Base-by-base conservation (phyloP, 805 yeast species). In the Blastobotrys americana region DNA sequence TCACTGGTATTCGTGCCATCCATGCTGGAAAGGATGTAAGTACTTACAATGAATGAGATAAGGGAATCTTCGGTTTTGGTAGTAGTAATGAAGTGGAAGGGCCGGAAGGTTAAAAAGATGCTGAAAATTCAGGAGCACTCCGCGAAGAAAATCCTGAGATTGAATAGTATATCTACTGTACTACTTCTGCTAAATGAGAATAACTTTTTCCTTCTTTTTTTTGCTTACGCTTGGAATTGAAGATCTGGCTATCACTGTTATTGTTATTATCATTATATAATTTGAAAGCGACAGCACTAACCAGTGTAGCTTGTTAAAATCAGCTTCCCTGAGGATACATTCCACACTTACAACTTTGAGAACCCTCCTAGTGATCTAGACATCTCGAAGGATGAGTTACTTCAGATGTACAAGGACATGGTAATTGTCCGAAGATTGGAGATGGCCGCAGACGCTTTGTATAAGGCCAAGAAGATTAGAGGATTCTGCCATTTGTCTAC, bases 401-500 rank as follows among this genome's bases (percentile, higher is more conserved):
- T 93, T 60, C 80, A 88, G 63, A 87, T 93, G 96, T 93, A 89
- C 79, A 84, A 87, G 72, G 95, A 90, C 65, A 89, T 93, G 97
- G 79, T 83, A 55, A 70, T 82, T 55, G 80, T 90, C 27, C 69
- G 72, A 77, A 84, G 98, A 71, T 81, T 93, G 93, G 98, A 93
- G 74, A 90, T 93, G 96, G 95, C 96, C 35, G 80, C 97, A 50
- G 98, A 93, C 66, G 97, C 97, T 25, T 74, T 93, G 54, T 93
- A 93, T 76, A 93, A 93, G 75, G 96, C 97, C 60, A 93, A 93
- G 76, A 88, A 90, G 73, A 89, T 93, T 63, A 80, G 97, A 74
- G 98, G 98, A 58, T 93, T 93, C 82, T 93, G 98, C 72, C 98
- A 93, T 70, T 78, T 93, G 73, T 85, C 96, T 10, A 88, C 86